Conservation (phyloP, 2,329 filamentous ascomycete genomes). For the Apiospora marii region DNA sequence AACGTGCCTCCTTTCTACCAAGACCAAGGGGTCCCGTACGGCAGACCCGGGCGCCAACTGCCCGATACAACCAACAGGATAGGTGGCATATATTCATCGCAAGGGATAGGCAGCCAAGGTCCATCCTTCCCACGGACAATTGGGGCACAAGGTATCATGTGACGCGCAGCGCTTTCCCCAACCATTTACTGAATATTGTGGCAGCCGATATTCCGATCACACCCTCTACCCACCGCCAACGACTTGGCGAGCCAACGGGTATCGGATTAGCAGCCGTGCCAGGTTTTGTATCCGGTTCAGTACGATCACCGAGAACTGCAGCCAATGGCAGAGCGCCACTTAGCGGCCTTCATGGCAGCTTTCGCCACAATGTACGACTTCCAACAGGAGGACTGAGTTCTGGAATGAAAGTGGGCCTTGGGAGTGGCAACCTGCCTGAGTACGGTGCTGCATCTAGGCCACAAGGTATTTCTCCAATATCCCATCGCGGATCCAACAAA, state of each 20-base stretch:
- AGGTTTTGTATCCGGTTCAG: slow-evolving; percentile 42
- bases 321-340: slow-evolving; percentile 33
- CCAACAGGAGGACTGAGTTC: slow-evolving; percentile 40
- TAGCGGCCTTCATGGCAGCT: slow-evolving; percentile 29
- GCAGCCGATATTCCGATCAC: slow-evolving; percentile 43
- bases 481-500: background rate
- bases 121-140: slow-evolving; percentile 31
- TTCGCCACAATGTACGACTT: slow-evolving; percentile 31
- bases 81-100: slow-evolving; percentile 28
- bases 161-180: background rate
- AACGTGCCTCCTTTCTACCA: slow-evolving; percentile 20
- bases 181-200: background rate
- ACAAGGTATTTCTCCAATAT: slow-evolving; percentile 32
- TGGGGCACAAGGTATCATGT: slow-evolving; percentile 33
- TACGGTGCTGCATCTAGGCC: slow-evolving; percentile 32
- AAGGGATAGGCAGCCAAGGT: background rate
- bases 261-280: slow-evolving; percentile 42
- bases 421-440: slow-evolving; percentile 29
- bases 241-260: slow-evolving; percentile 35
- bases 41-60: slow-evolving; percentile 25
- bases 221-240: slow-evolving; percentile 44
- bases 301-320: slow-evolving; percentile 33
- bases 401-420: slow-evolving; percentile 39
- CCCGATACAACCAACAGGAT: slow-evolving; percentile 29
- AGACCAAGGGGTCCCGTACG: slow-evolving; percentile 29